phyloP scores from a whole-genome alignment of 2,329 filamentous ascomycete genomes.

The Sporothrix pallida region DNA sequence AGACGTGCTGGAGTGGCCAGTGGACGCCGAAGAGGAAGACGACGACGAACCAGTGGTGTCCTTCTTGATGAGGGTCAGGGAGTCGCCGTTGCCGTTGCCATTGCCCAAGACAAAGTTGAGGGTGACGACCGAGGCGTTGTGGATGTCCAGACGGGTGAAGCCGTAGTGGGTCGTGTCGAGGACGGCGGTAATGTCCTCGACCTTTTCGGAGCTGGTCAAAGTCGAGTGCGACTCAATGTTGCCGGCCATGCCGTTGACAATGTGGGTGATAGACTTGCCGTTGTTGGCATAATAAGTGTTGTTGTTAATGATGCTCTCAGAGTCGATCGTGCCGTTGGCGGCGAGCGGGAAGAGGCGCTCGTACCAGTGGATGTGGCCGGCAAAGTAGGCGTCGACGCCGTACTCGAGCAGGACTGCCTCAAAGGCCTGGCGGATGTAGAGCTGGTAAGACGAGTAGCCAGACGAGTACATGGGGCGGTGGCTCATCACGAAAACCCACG shows the following conservation, averaged over 20 bases:
- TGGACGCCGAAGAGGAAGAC: not conserved
- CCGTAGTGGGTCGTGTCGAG: conserved; percentile 55
- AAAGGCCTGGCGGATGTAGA: conserved; percentile 52
- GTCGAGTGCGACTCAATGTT: conserved; percentile 58
- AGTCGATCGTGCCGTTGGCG: conserved; percentile 46
- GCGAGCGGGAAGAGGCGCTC: conserved; percentile 39
- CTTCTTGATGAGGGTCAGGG: conserved; percentile 42
- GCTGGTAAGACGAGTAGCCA: conserved; percentile 51
- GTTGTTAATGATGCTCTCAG: conserved; percentile 51
- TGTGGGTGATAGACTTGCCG: conserved; percentile 55
- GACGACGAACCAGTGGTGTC: not conserved
- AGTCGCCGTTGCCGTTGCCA: conserved; percentile 49
- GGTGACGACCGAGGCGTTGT: conserved; percentile 36
- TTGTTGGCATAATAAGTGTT: conserved; percentile 56
- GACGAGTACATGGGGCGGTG: conserved; percentile 40
- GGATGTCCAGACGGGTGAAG: conserved; percentile 54
- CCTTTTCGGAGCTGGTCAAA: conserved; percentile 44
- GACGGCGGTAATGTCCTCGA: conserved; percentile 51
- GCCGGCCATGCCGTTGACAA: conserved; percentile 60
- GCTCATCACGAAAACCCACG: conserved; percentile 39
- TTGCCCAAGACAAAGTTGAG: conserved; percentile 50
- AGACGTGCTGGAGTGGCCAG: not conserved
- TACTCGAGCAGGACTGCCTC: conserved; percentile 52
- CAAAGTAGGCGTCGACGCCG: conserved; percentile 54
- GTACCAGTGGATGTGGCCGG: conserved; percentile 42